Base-by-base conservation (phyloP, 345 rosid genomes). In the Lepidium didymum region DNA sequence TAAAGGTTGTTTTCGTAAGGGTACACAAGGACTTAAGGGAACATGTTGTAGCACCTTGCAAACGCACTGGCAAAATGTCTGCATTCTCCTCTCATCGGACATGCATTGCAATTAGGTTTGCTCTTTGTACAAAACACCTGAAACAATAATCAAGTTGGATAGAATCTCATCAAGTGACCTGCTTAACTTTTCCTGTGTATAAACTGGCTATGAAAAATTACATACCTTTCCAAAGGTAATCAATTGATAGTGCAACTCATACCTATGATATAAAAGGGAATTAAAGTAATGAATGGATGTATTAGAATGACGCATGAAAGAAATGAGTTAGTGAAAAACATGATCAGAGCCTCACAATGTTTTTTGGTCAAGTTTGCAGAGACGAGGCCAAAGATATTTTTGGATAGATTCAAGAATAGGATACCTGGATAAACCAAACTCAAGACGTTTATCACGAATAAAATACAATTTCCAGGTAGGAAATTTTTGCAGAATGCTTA, bases 11-110 rank as follows among this genome's bases (percentile, higher is more conserved):
- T 19, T 21, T 49, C 23, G 9, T 62, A 35, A 71, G 27, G 14
- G n/a, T n/a, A n/a, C n/a, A n/a, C n/a, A n/a, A n/a, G n/a, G n/a
- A 45, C 41, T 50, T 23, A 66, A 15, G 40, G 63, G 69, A 47
- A 35, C 56, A 70, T 37, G 37, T 56, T 23, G 62, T 43, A 37
- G 74, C 10, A 91, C 99, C 99, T 94, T 83, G 99, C 97, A 80
- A 91, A 94, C 35, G 96, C 99, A 79, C 99, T 94, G 6, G 99
- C 97, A 76, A 94, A 94, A 68, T 94, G 97, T 79, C 97, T 86
- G 77, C 99, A 94, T 67, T 91, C 99, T 69, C 93, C 96, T 83
- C 97, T 84, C 97, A 94, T 87, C 1, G 97, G 99, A 72, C 99
- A 94, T 27, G 96, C 91, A 53, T 94, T 94, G 76, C 99, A 94